Conservation (phyloP, 2,329 filamentous ascomycete genomes). For the Colletotrichum acutatum region DNA sequence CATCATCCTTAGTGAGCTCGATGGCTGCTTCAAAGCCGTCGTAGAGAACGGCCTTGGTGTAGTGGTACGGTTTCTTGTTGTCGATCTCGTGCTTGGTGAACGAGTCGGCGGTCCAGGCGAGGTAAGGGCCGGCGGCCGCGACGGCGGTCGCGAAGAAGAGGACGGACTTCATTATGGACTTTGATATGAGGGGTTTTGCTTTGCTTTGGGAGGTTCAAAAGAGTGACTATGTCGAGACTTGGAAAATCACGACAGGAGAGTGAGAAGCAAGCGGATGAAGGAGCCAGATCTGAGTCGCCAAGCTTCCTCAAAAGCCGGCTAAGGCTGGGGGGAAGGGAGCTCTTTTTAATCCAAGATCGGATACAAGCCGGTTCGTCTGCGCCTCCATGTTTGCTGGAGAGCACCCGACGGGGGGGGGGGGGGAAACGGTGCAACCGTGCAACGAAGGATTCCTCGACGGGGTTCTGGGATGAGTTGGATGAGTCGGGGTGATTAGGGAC, state of each 20-base stretch:
- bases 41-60: slow-evolving; percentile 58
- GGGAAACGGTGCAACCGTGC: neutral
- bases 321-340: slow-evolving; percentile 4
- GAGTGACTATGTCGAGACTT: slow-evolving; percentile 19
- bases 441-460: neutral
- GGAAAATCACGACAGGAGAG: neutral
- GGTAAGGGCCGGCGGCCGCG: slow-evolving; percentile 40
- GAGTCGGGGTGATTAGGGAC: slow-evolving; percentile 28
- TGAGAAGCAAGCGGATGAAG: slow-evolving; percentile 20
- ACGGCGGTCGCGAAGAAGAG: slow-evolving; percentile 35
- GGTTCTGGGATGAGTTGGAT: neutral
- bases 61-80: slow-evolving; percentile 52
- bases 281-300: slow-evolving; percentile 27
- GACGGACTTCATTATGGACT: slow-evolving; percentile 29
- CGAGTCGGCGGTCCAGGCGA: slow-evolving; percentile 58
- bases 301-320: neutral
- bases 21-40: slow-evolving; percentile 58
- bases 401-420: neutral
- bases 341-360: slow-evolving; percentile 19
- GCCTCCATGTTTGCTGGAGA: neutral
- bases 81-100: slow-evolving; percentile 54
- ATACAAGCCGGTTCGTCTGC: slow-evolving; percentile 24
- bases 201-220: neutral
- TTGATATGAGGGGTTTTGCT: neutral
- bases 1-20: slow-evolving; percentile 55